Base-by-base conservation (phyloP, 352 stramenopile genomes). In the Globisporangium lucens region DNA sequence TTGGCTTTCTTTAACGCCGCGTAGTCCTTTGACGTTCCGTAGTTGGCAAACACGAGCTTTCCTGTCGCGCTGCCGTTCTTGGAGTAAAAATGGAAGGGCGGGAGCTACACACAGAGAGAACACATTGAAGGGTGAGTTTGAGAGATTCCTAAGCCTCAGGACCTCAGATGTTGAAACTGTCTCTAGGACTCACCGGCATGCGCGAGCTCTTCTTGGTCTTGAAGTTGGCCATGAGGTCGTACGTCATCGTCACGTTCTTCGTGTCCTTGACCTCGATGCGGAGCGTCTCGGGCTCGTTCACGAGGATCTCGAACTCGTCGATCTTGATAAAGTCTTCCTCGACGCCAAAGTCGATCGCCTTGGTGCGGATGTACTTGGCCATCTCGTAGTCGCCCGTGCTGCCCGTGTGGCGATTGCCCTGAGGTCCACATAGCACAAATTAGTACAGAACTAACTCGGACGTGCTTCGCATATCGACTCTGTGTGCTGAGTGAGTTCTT, bases 271-370 rank as follows among this genome's bases (percentile, higher is more conserved):
- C 38, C 38, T 85, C 68, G 30, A 91, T 72, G 2, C 74, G 80
- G 60, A 95, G 75, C 29, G 70, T 76, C 63, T 91, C 80, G 0
- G 84, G 85, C 27, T 87, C 77, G 56, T 94, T 95, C 35, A 89
- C 70, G 27, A 95, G 69, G 51, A 94, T 87, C 66, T 94, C 85
- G 56, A 94, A 94, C 29, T 93, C 85, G 55, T 92, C 86, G n/a
- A 92, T 57, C 63, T 91, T 93, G 72, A 95, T 85, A 29, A 74
- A 79, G n/a, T 59, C 73, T 58, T 91, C 82, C 36, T 90, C 79
- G 65, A 95, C 86, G 13, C 87, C 87, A 57, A 90, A 92, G 27
- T 89, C 79, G 10, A 93, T 80, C 22, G 84, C 84, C 52, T 82
- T 79, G 20, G 80, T 78, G 33, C 82, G 79, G 52, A 94, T 94